Evolutionary conservation across 2,329 filamentous ascomycete genomes (phyloP).

Genomic region (Colletotrichum eleusines): DNA sequence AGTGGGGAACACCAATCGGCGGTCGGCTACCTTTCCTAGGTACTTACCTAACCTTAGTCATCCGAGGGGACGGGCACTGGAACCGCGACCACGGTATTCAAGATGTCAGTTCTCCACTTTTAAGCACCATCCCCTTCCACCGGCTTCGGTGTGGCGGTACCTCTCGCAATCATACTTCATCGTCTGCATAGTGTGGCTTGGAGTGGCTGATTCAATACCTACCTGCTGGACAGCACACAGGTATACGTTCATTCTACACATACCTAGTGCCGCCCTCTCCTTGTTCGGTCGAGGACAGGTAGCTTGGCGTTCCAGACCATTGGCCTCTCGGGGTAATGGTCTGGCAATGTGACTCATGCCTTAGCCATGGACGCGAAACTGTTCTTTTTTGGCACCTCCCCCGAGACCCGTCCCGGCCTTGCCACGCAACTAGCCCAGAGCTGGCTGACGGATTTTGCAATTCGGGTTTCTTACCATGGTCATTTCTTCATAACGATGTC

Average conservation of each 20-base stretch:
- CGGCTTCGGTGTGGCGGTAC: slow-evolving; percentile 37
- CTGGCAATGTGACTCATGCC: not conserved
- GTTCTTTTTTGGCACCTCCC: not conserved
- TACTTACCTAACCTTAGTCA: slow-evolving; percentile 15
- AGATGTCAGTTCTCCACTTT: slow-evolving; percentile 18
- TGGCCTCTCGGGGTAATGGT: not conserved
- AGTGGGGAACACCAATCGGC: slow-evolving; percentile 17
- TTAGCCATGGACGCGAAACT: not conserved
- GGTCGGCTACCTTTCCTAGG: not conserved
- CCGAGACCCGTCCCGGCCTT: not conserved
- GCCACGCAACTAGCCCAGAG: not conserved
- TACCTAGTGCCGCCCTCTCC: no score
- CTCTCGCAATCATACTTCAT: no score
- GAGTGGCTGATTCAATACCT: not conserved
- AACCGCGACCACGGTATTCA: slow-evolving; percentile 5
- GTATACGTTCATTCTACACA: no score
- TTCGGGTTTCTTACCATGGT: not conserved
- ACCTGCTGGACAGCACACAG: no score
- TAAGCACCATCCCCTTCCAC: slow-evolving; percentile 27
- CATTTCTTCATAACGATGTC: not conserved
- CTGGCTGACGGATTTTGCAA: no score
- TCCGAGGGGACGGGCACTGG: not conserved
- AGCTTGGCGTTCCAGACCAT: not conserved
- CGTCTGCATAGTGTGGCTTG: not conserved
- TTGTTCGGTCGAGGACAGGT: not conserved